Evolutionary conservation across 1,139 yeast species (phyloP).

Genomic region (Taphrina communis): DNA sequence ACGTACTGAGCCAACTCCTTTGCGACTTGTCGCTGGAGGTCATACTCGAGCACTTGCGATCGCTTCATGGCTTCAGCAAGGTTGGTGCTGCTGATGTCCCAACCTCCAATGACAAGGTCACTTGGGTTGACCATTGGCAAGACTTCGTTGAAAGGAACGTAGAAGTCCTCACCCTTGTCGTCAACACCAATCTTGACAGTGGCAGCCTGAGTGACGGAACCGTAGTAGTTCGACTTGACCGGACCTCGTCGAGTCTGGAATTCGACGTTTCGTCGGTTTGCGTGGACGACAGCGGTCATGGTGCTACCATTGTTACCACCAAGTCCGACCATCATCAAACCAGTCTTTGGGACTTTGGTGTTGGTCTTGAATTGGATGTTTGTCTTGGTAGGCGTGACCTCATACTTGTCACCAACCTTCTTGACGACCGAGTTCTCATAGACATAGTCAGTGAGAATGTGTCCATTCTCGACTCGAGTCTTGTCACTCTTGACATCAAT

Average conservation of each 20-base stretch:
- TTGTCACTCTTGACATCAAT: conserved; percentile 51
- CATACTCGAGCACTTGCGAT: conserved; percentile 84
- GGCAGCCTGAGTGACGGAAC: conserved; percentile 94
- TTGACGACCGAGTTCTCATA: conserved; percentile 71
- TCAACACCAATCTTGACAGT: conserved; percentile 91
- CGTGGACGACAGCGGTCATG: conserved; percentile 79
- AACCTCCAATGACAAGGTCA: conserved; percentile 88
- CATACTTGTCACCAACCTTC: conserved; percentile 60
- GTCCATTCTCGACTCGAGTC: conserved; percentile 59
- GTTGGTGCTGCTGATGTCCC: conserved; percentile 84
- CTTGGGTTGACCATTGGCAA: conserved; percentile 90
- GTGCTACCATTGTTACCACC: conserved; percentile 98
- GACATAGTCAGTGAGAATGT: conserved; percentile 64
- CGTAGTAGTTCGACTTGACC: conserved; percentile 84
- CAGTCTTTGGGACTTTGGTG: conserved; percentile 80
- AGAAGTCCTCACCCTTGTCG: conserved; percentile 78
- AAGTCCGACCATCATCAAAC: conserved; percentile 82
- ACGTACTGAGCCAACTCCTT: conserved; percentile 66
- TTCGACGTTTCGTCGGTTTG: conserved; percentile 77
- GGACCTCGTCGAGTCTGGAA: conserved; percentile 85
- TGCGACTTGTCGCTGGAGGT: conserved; percentile 76
- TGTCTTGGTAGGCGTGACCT: conserved; percentile 72
- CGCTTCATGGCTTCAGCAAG: conserved; percentile 81
- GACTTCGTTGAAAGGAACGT: conserved; percentile 88
- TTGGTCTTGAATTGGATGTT: conserved; percentile 88